phyloP scores from a whole-genome alignment of 768 basidiomycete genomes.

The Termitomyces sp. region DNA sequence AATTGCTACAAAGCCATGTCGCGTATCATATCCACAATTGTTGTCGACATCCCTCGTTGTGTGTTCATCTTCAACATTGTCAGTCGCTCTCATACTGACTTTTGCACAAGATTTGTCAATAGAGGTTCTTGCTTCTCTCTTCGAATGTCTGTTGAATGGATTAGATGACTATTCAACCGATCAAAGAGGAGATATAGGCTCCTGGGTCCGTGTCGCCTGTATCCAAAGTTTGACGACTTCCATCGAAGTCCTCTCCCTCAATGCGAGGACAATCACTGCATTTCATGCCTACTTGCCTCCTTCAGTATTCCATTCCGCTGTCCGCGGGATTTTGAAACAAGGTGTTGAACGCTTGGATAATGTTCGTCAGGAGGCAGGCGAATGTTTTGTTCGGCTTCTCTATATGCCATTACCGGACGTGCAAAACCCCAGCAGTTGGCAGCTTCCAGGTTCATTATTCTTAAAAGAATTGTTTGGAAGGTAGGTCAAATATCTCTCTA shows the following conservation, averaged over 20 bases:
- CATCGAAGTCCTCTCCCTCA: constrained; percentile 44
- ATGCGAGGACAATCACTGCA: constrained; percentile 34
- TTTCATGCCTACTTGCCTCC: constrained; percentile 60
- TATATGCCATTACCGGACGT: constrained; percentile 38
- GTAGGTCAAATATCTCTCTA: constrained; percentile 25
- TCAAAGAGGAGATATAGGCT: constrained; percentile 95
- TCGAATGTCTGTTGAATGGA: constrained; percentile 60
- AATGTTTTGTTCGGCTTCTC: constrained; percentile 50
- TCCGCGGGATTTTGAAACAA: constrained; percentile 79
- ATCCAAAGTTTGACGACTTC: constrained; percentile 59
- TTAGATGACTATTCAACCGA: constrained; percentile 89
- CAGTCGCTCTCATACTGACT: not conserved
- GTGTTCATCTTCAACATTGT: constrained; percentile 5
- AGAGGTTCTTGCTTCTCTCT: constrained; percentile 39
- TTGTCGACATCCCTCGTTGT: constrained; percentile 12
- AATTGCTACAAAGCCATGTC: constrained; percentile 41
- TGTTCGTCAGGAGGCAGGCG: constrained; percentile 78
- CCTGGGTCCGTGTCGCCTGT: constrained; percentile 85
- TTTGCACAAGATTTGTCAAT: constrained; percentile 42
- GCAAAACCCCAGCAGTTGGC: constrained; percentile 41
- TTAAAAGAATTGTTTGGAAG: constrained; percentile 49
- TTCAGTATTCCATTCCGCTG: constrained; percentile 45
- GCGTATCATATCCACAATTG: constrained; percentile 32
- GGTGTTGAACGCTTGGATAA: constrained; percentile 89
- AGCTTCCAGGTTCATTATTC: constrained; percentile 39